Evolutionary conservation across 31 red algal genomes (phyloP).

Genomic region (Bonnemaisonia californica): DNA sequence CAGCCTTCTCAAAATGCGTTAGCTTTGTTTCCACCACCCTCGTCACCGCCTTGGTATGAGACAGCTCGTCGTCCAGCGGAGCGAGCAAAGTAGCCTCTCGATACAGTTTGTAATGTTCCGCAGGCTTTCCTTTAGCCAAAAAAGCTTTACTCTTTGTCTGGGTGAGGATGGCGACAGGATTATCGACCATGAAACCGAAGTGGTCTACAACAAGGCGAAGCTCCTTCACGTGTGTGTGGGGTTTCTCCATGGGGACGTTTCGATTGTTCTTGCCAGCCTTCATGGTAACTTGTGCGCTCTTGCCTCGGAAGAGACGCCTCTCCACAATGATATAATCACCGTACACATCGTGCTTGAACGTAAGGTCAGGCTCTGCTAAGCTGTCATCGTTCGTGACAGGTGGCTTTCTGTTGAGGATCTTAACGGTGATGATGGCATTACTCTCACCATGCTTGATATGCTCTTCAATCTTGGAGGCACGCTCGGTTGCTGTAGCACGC

Average conservation of each 20-base stretch:
- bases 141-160: slow-evolving; percentile 92
- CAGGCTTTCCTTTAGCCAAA: slow-evolving; percentile 65
- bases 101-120: slow-evolving; percentile 81
- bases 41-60: slow-evolving; percentile 28
- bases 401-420: slow-evolving; percentile 63
- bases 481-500: slow-evolving; percentile 60
- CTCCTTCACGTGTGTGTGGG: slow-evolving; percentile 57
- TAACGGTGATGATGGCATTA: slow-evolving; percentile 59
- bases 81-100: slow-evolving; percentile 81
- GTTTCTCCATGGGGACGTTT: slow-evolving; percentile 42
- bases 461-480: slow-evolving; percentile 65
- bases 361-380: slow-evolving; percentile 17
- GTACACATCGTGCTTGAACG: slow-evolving; percentile 76
- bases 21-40: slow-evolving; percentile 28
- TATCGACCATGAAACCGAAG: slow-evolving; percentile 90
- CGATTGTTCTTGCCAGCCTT: slow-evolving; percentile 24
- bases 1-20: slow-evolving; percentile 20
- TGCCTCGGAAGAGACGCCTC: slow-evolving; percentile 34
- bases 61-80: slow-evolving; percentile 65
- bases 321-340: slow-evolving; percentile 89
- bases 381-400: slow-evolving; percentile 15
- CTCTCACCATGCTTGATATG: slow-evolving; percentile 70
- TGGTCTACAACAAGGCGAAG: slow-evolving; percentile 72
- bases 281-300: slow-evolving; percentile 14
- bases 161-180: slow-evolving; percentile 89